phyloP scores from a whole-genome alignment of 2,329 filamentous ascomycete species.

The Dothiorella sarmentorum region DNA sequence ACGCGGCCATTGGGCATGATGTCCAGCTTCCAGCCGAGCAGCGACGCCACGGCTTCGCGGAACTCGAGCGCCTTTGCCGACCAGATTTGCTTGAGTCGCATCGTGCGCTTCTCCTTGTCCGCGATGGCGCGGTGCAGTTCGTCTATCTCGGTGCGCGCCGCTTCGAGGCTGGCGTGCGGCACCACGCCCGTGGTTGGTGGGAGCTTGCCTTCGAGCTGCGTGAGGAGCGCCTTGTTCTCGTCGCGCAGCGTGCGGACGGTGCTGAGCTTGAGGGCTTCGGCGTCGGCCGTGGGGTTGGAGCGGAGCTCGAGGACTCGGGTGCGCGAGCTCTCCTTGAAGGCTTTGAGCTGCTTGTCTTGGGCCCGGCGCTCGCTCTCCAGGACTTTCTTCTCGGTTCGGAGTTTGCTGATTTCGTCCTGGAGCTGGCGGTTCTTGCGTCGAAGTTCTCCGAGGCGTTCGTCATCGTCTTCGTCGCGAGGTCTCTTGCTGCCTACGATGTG shows the following conservation, averaged over 20 bases:
- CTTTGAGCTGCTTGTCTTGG: slow-evolving; percentile 67
- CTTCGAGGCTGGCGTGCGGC: slow-evolving; percentile 71
- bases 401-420: slow-evolving; percentile 69
- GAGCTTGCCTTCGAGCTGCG: slow-evolving; percentile 58
- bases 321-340: slow-evolving; percentile 63
- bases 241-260: slow-evolving; percentile 74
- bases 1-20: slow-evolving; percentile 98
- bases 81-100: slow-evolving; percentile 90
- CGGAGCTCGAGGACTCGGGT: slow-evolving; percentile 82
- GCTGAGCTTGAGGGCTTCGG: slow-evolving; percentile 76
- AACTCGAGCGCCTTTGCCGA: slow-evolving; percentile 88
- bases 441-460: slow-evolving; percentile 75
- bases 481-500: slow-evolving; percentile 59
- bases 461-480: slow-evolving; percentile 52
- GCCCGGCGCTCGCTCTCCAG: slow-evolving; percentile 74
- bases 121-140: slow-evolving; percentile 52
- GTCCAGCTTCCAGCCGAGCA: slow-evolving; percentile 90
- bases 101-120: slow-evolving; percentile 73
- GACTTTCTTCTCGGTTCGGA: slow-evolving; percentile 67
- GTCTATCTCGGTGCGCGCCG: slow-evolving; percentile 70
- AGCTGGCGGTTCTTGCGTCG: slow-evolving; percentile 83
- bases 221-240: slow-evolving; percentile 80
- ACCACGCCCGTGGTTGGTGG: slow-evolving; percentile 53
- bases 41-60: slow-evolving; percentile 86
- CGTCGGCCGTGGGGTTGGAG: slow-evolving; percentile 86